Base-by-base conservation (phyloP, 208 protist genomes). In the Porcisia hertigi region DNA sequence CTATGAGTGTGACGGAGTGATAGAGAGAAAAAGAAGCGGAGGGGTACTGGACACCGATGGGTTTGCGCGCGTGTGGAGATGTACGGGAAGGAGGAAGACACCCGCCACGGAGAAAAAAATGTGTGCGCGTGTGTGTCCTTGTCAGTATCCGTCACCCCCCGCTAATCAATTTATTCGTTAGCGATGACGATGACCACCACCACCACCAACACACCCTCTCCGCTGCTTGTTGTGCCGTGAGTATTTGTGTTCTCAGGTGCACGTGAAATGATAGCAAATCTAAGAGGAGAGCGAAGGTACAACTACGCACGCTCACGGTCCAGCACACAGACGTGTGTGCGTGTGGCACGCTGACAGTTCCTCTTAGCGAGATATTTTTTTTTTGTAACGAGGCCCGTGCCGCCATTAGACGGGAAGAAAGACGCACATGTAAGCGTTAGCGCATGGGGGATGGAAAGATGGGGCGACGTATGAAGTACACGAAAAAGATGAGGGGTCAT, bases 261-360 rank as follows among this genome's bases (percentile, higher is more conserved):
- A 43, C 3, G 64, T 70, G 65, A 12, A 6, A 66, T 14, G 3
- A 25, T 5, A 62, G 20, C 41, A 2, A 34, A 20, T 52, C 47
- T 52, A 4, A 9, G 39, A 49, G 9, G n/a, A n/a, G 18, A 43
- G 39, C 18, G 36, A 7, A 66, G 43, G 39, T 49, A 43, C 62
- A 18, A 47, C 7, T 9, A 47, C 62, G 16, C 43, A 2, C 5
- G 39, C 62, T 9, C 62, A 66, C 34, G 45, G 62, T 34, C 62
- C 18, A 25, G 20, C 39, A 49, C 62, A 66, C 62, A 66, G 14
- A 7, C 14, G 71, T 71, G 66, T 58, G 59, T 59, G 66, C 55
- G 6, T 71, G 45, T 36, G 49, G 49, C 20, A 49, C 55, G 30
- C 71, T 53, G 30, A 66, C 43, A 23, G 39, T 34, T 66, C 62